Evolutionary conservation across 2,329 filamentous ascomycete species (phyloP).

Genomic region (Diaporthe nobilis): DNA sequence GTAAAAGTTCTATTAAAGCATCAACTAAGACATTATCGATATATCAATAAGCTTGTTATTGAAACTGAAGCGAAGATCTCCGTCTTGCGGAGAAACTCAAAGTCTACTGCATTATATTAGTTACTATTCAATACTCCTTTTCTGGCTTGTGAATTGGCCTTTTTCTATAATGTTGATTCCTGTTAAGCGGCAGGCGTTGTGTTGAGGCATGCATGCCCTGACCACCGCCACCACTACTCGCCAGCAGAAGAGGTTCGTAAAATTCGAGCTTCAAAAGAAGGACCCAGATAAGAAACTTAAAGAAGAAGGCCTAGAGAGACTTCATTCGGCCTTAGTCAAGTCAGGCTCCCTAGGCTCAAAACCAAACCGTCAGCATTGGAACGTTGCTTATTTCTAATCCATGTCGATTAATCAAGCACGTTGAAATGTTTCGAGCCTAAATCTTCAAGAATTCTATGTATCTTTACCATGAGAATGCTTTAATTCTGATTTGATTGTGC

Average conservation of each 20-base stretch:
- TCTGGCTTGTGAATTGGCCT: not conserved
- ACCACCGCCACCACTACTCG: not conserved
- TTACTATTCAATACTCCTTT: not conserved
- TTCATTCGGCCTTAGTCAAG: not conserved
- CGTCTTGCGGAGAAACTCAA: not conserved
- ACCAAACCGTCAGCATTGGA: conserved; percentile 5
- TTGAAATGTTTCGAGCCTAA: conserved; percentile 9
- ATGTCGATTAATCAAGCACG: not conserved
- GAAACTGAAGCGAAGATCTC: not conserved
- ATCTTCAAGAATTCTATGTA: conserved; percentile 5
- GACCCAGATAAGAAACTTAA: not conserved
- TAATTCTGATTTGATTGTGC: conserved; percentile 15
- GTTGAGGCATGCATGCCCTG: conserved; percentile 6
- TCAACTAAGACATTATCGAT: not conserved
- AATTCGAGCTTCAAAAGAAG: conserved; percentile 8
- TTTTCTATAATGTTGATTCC: not conserved
- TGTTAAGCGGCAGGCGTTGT: not conserved
- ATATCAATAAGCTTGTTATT: not conserved
- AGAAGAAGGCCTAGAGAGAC: not conserved
- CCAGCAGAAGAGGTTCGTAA: conserved; percentile 1
- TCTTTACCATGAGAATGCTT: conserved; percentile 4
- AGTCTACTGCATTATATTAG: not conserved
- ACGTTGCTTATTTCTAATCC: conserved; percentile 1
- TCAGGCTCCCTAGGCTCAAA: conserved; percentile 10
- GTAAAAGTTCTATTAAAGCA: not conserved